A percentile compares a stretch with the other conserved stretches of the same genome.
Conservation (phyloP, 805 yeast genomes). For the Lipomyces yamanashiensis region DNA sequence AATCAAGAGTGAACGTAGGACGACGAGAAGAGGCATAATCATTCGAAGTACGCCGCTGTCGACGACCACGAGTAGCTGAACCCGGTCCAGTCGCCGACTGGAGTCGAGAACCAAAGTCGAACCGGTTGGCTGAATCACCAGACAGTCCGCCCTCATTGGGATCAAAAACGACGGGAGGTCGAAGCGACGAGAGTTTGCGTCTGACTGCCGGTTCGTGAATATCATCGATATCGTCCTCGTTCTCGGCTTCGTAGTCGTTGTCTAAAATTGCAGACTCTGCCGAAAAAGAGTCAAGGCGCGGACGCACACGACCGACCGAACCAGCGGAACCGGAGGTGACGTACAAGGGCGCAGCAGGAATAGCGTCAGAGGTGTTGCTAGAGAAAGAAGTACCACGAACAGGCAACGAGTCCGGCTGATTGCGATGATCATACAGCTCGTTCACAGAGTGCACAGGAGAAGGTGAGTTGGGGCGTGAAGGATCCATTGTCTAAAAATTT, state of each 20-base stretch:
- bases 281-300: slow-evolving; percentile 16
- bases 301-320: slow-evolving; percentile 18
- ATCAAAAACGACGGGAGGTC: slow-evolving; percentile 7
- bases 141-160: not conserved
- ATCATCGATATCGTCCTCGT: slow-evolving; percentile 17
- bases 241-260: slow-evolving; percentile 27
- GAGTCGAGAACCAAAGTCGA: slow-evolving; percentile 7
- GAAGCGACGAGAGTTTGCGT: slow-evolving; percentile 8
- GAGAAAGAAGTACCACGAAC: slow-evolving; percentile 41
- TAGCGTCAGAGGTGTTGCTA: slow-evolving; percentile 4
- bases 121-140: not conserved
- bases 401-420: slow-evolving; percentile 52
- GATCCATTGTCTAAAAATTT: slow-evolving; percentile 19
- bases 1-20: slow-evolving; percentile 7
- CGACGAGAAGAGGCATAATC: slow-evolving; percentile 16
- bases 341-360: not conserved
- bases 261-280: slow-evolving; percentile 20
- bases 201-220: not conserved
- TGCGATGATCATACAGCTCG: slow-evolving; percentile 55
- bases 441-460: slow-evolving; percentile 22
- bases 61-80: slow-evolving; percentile 2
- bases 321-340: slow-evolving; percentile 15
- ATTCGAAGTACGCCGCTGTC: slow-evolving; percentile 16
- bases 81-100: not conserved
- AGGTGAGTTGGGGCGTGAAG: slow-evolving; percentile 32